Evolutionary conservation across 2,329 filamentous ascomycete species (phyloP), one percentile per base, ranked within the genome.

Genomic region (Colletotrichum liaoningense): DNA sequence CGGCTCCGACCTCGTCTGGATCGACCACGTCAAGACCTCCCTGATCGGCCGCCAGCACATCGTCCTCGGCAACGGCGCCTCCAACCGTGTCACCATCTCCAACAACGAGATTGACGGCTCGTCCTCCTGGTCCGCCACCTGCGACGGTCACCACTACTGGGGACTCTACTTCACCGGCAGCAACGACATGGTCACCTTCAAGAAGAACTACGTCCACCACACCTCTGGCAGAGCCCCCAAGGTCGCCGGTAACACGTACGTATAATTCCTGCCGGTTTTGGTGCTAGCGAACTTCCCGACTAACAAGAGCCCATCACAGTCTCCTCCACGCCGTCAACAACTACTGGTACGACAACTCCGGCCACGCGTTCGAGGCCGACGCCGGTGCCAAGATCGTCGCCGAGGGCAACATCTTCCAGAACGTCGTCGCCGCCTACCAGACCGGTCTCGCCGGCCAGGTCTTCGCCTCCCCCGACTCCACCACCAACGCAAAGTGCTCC

Each of bases 101-200:
- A 91, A 92, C 86, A 85, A 79, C 81, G 87, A 89, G 78, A 87
- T 92, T 76, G 86, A 92, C 77, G 90, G 90, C 58, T 78, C 79
- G 28, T 86, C 86, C 42, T 79, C 81, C 22, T 91, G 85, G 83
- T 91, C 88, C 12, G 86, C 90, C 5, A 88, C 86, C 59, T 92
- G 90, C 80, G 84, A 91, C 77, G 84, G 83, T 54, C 85, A 89
- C 80, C 88, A 90, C 81, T 91, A 91, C 86, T 91, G 90, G 88
- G 85, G 81, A 35, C 80, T 91, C 75, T 90, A 89, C 83, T 84
- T 91, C 62, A 86, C 84, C 54, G 90, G 90, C n/a, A 83, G 84
- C 69, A 84, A 81, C 79, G 90, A 92, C 78, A 77, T 87, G 73
- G 83, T 91, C 77, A 91, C 90, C 74, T 78, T 91, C 79, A 88